These are phyloP conservation scores for Gomphus bonarii DNA, from an alignment of 1,284 basidiomycete species.

Conservation along the genomic window DNA sequence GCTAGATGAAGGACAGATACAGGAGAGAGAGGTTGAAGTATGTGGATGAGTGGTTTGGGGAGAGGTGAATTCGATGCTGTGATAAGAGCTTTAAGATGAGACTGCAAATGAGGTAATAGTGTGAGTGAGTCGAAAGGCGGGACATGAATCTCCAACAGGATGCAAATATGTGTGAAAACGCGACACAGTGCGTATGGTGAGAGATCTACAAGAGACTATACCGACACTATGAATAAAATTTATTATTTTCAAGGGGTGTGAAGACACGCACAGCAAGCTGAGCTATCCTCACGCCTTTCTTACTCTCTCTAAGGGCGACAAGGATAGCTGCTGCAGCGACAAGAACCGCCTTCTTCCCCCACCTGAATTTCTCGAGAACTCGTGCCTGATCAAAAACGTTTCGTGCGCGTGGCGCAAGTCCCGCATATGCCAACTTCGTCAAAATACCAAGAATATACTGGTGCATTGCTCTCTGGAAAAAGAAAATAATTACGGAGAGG, in stretches of 20 bases:
- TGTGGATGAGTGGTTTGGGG: slow-evolving; percentile 28
- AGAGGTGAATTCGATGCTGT: slow-evolving; percentile 24
- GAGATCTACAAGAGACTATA: slow-evolving; percentile 42
- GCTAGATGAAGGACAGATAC: slow-evolving; percentile 40
- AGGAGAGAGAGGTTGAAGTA: slow-evolving; percentile 28
- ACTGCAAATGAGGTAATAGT: slow-evolving; percentile 18
- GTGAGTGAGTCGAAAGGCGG: slow-evolving; percentile 24
- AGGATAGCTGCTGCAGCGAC: slow-evolving; percentile 55
- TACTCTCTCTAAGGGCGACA: slow-evolving; percentile 56
- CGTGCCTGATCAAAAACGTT: slow-evolving; percentile 57
- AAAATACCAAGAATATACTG: slow-evolving; percentile 50
- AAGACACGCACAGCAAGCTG: slow-evolving; percentile 47
- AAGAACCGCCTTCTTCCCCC: slow-evolving; percentile 59
- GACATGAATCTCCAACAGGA: slow-evolving; percentile 13
- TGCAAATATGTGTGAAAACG: slow-evolving; percentile 12
- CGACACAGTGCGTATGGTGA: slow-evolving; percentile 41
- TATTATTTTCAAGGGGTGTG: slow-evolving; percentile 8
- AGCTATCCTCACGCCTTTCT: slow-evolving; percentile 49
- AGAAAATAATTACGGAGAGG: slow-evolving; percentile 8
- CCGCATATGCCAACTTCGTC: slow-evolving; percentile 40
- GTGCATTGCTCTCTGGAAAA: slow-evolving; percentile 44
- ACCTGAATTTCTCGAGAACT: slow-evolving; percentile 42
- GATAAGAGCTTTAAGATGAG: slow-evolving; percentile 22
- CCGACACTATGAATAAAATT: slow-evolving; percentile 16
- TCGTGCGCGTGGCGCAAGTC: slow-evolving; percentile 48